phyloP scores from a whole-genome alignment of 116 monocot species.

The Phalaenopsis hybrid region DNA sequence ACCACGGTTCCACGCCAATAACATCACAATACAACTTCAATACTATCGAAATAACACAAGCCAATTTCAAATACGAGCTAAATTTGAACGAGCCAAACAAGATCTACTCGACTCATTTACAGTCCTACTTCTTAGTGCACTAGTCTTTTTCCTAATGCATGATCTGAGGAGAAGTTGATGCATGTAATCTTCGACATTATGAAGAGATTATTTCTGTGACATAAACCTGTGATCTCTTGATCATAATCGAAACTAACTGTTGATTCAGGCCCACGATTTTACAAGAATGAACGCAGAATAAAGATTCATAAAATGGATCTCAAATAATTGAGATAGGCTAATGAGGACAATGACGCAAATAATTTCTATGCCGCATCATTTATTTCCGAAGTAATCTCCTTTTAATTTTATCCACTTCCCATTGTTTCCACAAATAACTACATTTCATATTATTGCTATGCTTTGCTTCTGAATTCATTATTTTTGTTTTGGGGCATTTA shows the following conservation, averaged over 20 bases:
- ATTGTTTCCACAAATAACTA: background rate
- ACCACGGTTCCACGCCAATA: no score
- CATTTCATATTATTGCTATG: background rate
- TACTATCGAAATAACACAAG: no score
- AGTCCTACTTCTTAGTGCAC: no score
- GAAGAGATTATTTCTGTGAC: no score
- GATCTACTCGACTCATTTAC: no score
- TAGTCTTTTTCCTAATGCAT: no score
- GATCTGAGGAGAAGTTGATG: no score
- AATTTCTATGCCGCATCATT: background rate
- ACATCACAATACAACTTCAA: no score
- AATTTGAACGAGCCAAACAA: no score
- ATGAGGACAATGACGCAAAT: background rate
- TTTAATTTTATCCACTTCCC: background rate
- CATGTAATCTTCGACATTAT: no score
- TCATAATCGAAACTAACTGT: background rate
- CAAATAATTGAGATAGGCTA: background rate
- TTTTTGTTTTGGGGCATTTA: slow-evolving; percentile 22
- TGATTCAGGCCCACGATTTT: background rate
- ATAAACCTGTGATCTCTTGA: background rate
- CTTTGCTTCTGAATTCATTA: slow-evolving; percentile 34
- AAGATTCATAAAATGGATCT: background rate
- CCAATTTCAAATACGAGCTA: no score
- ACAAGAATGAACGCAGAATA: background rate
- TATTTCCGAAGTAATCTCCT: background rate